Conservation (phyloP, 2,329 filamentous ascomycete genomes). For the Grosmannia penicillata region DNA sequence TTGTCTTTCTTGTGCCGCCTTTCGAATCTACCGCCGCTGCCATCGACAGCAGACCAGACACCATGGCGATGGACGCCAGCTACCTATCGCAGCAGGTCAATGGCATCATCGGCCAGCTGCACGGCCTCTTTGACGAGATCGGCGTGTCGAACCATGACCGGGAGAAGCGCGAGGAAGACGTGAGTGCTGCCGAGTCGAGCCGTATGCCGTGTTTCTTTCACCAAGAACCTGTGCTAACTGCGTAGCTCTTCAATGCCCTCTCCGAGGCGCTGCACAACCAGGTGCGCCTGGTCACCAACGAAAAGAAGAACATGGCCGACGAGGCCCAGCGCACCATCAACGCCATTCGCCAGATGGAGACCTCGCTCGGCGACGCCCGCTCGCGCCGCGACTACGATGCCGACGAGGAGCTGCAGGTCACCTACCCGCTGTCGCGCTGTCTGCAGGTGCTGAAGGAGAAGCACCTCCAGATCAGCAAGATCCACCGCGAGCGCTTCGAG, state of each 20-base stretch:
- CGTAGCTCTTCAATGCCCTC: slow-evolving; percentile 74
- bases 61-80: slow-evolving; percentile 66
- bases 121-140: slow-evolving; percentile 94
- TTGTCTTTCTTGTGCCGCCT: too few relatives aligned
- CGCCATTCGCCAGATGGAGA: slow-evolving; percentile 84
- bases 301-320: slow-evolving; percentile 84
- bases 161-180: slow-evolving; percentile 78
- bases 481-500: slow-evolving; percentile 85
- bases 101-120: slow-evolving; percentile 81
- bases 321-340: slow-evolving; percentile 77
- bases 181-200: slow-evolving; percentile 24
- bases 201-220: not conserved
- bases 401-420: slow-evolving; percentile 54
- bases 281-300: slow-evolving; percentile 65
- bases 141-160: slow-evolving; percentile 89
- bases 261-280: slow-evolving; percentile 88
- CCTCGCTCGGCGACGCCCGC: slow-evolving; percentile 66
- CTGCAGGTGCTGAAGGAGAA: slow-evolving; percentile 74
- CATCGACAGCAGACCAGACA: too few relatives aligned
- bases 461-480: slow-evolving; percentile 60
- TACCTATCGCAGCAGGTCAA: slow-evolving; percentile 93
- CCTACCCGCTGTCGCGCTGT: slow-evolving; percentile 70
- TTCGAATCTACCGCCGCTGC: too few relatives aligned
- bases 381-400: slow-evolving; percentile 43
- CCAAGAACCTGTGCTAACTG: slow-evolving; percentile 5